Evolutionary conservation across 2,329 filamentous ascomycete species (phyloP), one percentile per base, ranked within the genome.

Genomic region (Chrysosporium queenslandicum): DNA sequence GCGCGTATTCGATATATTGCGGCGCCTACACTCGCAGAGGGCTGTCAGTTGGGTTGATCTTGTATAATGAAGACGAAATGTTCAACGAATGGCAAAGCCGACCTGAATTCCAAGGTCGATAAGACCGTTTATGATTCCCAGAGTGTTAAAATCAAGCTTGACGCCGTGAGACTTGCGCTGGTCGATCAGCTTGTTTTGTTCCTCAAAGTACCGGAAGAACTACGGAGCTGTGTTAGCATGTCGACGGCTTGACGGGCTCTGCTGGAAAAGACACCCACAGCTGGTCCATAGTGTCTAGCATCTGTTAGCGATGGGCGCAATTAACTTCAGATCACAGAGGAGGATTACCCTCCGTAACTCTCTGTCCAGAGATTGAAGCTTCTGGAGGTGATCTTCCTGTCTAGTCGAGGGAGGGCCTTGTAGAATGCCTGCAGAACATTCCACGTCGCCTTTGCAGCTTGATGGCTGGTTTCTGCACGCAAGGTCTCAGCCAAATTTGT

Each of bases 331-430:
- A 21, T 29, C 3, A 12, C 11, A 2, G 11, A 6, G 32, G 20
- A 53, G 63, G 6, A 69, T 66, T 63, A 75, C 51, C 71, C 72
- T 55, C 71, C 70, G 37, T 67, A 77, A 43, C 71, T 77, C 62
- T 82, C 79, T 0, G 79, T 80, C 70, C 77, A 81, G 34, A 82
- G 67, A 56, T 80, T 80, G 62, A 81, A 79, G 29, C 70, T 72
- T 58, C 72, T 76, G 25, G 72, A 75, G 53, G 72, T 70, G 52
- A 78, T 68, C n/a, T 67, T 68, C 14, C 67, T 65, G 56, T 77
- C 74, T 6, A 78, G 63, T 54, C 72, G 68, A 25, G 73, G 71
- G 4, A 80, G 61, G 9, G 67, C 72, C 29, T 69, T 69, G 16
- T 77, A 66, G 63, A 80, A 80, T 1, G 71, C 77, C 61, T 80